These are phyloP conservation scores for Paraphaeosphaeria minitans DNA, from an alignment of 2,329 filamentous ascomycete species.

Conservation along the genomic window DNA sequence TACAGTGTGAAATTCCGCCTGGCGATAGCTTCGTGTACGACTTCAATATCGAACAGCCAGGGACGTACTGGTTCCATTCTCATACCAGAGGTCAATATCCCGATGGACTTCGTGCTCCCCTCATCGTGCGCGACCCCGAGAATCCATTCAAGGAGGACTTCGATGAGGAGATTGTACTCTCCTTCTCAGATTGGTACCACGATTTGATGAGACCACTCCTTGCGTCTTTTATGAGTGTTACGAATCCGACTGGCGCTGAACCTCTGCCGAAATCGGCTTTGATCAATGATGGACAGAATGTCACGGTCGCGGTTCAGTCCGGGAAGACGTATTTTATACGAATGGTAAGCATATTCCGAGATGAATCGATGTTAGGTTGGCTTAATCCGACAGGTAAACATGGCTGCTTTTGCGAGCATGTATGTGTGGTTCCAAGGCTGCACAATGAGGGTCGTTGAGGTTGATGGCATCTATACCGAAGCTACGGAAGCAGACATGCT, in stretches of 20 bases:
- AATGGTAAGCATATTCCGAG: slow-evolving; percentile 42
- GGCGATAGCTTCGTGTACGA: slow-evolving; percentile 68
- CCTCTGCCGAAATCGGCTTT: slow-evolving; percentile 69
- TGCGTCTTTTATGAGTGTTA: slow-evolving; percentile 51
- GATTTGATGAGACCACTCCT: slow-evolving; percentile 57
- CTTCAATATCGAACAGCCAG: slow-evolving; percentile 55
- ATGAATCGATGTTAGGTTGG: neutral
- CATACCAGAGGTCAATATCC: slow-evolving; percentile 67
- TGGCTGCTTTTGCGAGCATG: slow-evolving; percentile 71
- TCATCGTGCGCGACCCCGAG: slow-evolving; percentile 67
- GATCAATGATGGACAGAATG: slow-evolving; percentile 64
- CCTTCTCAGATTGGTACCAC: slow-evolving; percentile 78
- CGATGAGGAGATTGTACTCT: slow-evolving; percentile 65
- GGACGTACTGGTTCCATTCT: slow-evolving; percentile 71
- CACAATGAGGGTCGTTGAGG: slow-evolving; percentile 67
- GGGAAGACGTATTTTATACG: slow-evolving; percentile 68
- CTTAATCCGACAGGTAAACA: slow-evolving; percentile 57
- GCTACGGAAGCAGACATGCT: slow-evolving; percentile 64
- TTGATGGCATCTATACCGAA: slow-evolving; percentile 70
- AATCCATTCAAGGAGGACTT: slow-evolving; percentile 59
- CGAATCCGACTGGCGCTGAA: slow-evolving; percentile 65
- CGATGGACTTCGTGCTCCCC: slow-evolving; percentile 70
- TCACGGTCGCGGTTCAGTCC: slow-evolving; percentile 52
- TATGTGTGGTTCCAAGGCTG: slow-evolving; percentile 74
- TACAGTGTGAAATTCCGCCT: slow-evolving; percentile 63